These are phyloP conservation scores for Globisporangium cylindrosporum DNA, from an alignment of 352 stramenopile genomes.

Conservation along the genomic window DNA sequence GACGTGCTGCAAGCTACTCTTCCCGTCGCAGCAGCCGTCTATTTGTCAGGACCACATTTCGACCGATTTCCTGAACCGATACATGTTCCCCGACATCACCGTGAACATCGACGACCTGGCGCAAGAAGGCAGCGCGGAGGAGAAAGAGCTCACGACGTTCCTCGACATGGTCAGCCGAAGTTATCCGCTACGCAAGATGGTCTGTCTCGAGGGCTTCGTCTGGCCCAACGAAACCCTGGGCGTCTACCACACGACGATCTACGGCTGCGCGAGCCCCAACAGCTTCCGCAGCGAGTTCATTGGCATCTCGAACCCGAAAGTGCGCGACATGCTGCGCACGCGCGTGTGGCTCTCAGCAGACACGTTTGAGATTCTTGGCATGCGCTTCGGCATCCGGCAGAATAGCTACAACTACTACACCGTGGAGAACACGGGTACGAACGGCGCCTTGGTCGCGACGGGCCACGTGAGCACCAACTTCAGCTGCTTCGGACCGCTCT, in stretches of 20 bases:
- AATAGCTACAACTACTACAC: conserved; percentile 18
- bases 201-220: conserved; percentile 22
- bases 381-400: conserved; percentile 21
- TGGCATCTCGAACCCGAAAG: conserved; percentile 16
- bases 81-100: conserved; percentile 17
- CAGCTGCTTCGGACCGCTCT: conserved; percentile 20
- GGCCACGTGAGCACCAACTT: conserved; percentile 20
- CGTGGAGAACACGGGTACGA: not conserved
- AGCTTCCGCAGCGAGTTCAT: conserved; percentile 20
- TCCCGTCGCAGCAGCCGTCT: conserved; percentile 18
- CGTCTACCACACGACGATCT: conserved; percentile 16
- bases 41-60: conserved; percentile 25
- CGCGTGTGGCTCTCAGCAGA: conserved; percentile 22
- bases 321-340: conserved; percentile 16
- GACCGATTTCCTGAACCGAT: conserved; percentile 20
- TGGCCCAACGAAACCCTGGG: conserved; percentile 19
- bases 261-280: conserved; percentile 26
- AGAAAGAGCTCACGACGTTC: conserved; percentile 19
- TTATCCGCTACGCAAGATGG: conserved; percentile 19
- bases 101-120: conserved; percentile 6
- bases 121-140: conserved; percentile 9
- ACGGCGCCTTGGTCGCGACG: not conserved
- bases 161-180: conserved; percentile 24
- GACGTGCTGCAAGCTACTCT: conserved; percentile 24
- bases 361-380: conserved; percentile 16